Evolutionary conservation across 306 rosid species (phyloP).

Genomic region (Pyrus communis): DNA sequence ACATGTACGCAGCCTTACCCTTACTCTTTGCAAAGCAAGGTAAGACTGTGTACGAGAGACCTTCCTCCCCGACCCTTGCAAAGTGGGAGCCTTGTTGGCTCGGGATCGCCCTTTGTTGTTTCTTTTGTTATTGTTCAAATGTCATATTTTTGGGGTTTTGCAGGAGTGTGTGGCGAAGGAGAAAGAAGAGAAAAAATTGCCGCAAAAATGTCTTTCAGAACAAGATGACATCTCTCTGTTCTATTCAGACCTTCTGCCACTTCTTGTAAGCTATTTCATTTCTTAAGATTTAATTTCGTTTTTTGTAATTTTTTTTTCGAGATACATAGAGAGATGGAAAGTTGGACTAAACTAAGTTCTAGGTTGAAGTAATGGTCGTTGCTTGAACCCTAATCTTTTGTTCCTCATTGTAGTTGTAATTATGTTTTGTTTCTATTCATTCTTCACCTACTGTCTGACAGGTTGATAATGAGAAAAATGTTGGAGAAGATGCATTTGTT

Average conservation of each 20-base stretch:
- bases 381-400: background rate
- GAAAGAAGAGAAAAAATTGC: constrained; percentile 53
- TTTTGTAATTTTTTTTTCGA: background rate
- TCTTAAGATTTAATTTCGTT: background rate
- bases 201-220: constrained; percentile 19
- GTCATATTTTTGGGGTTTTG: constrained; percentile 15
- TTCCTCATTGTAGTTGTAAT: background rate
- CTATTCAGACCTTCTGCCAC: constrained; percentile 90
- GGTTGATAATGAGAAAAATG: constrained; percentile 53
- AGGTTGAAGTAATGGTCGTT: background rate
- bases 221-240: constrained; percentile 75
- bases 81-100: too few species aligned
- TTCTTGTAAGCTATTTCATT: constrained; percentile 53
- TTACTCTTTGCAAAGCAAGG: too few species aligned
- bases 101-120: background rate
- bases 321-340: background rate
- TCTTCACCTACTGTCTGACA: constrained; percentile 15
- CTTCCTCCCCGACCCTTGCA: too few species aligned
- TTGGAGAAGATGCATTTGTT: constrained; percentile 89
- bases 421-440: constrained; percentile 4
- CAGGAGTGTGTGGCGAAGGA: constrained; percentile 68
- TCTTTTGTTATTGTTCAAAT: background rate
- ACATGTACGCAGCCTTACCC: too few species aligned
- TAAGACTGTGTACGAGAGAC: too few species aligned
- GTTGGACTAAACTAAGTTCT: background rate